Evolutionary conservation across 495 filamentous ascomycete genomes (phyloP), one percentile per base, ranked within the genome.

Genomic region (Cercophora scortea): DNA sequence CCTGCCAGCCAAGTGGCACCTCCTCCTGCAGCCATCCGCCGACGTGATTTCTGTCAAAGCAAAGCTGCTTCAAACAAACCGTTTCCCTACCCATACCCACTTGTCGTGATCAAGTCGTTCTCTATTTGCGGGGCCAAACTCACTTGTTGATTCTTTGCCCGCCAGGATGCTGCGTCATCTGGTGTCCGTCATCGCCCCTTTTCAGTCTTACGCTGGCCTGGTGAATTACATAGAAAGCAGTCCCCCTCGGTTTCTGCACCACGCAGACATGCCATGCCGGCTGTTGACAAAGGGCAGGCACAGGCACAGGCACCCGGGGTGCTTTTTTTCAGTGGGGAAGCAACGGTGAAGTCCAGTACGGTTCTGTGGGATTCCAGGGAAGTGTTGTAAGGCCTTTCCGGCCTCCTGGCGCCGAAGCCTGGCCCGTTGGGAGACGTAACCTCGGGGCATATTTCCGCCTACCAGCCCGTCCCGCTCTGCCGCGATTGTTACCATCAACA

Each of bases 1-100:
- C 46, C 54, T 67, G 60, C 58, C 60, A 62, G 60, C 63, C 65
- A 55, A 57, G 69, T 62, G 69, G 67, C 71, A 76, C 67, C 62
- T 71, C 66, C 69, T 78, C 66, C 69, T 78, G 75, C 75, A 79
- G 72, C 70, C 63, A 70, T 61, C 72, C 72, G 72, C 56, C 51
- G 56, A 61, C 55, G 64, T 67, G 57, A 61, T 63, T 64, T 70
- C 63, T 71, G 66, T 68, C 68, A 71, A 70, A 25, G 25, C 25
- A 25, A 71, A 68, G 58, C 55, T 53, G 54, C 61, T 51, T 59
- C 63, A 71, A 74, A 68, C 73, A 76, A 68, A 62, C 67, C 63
- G 58, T 50, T 61, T 67, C 71, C 72, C 63, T 72, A 71, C 69
- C 25, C 25, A 25, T 25, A 25, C 25, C 25, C 25, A 25, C 25